Evolutionary conservation across 2,329 filamentous ascomycete genomes (phyloP).

Genomic region (Diaporthe vaccinii): DNA sequence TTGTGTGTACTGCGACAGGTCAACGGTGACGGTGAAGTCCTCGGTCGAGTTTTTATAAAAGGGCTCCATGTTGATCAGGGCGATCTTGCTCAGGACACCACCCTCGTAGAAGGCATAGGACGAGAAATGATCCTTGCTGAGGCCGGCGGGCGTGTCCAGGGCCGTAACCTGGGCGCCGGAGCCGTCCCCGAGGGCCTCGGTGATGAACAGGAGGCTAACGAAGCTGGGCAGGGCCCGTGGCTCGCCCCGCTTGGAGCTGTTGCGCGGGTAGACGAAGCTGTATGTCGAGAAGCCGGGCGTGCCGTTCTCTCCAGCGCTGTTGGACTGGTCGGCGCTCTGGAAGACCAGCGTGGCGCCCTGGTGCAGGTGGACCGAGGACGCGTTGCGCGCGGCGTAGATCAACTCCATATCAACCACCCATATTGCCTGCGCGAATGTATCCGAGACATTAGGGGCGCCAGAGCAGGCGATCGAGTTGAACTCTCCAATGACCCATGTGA

Average conservation of each 20-base stretch:
- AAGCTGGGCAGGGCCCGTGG: constrained; percentile 20
- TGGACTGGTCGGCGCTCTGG: constrained; percentile 19
- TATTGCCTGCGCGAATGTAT: constrained; percentile 56
- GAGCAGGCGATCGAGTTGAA: constrained; percentile 57
- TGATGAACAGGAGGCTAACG: constrained; percentile 27
- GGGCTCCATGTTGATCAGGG: constrained; percentile 11
- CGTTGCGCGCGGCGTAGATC: constrained; percentile 54
- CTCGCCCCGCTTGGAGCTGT: constrained; percentile 23
- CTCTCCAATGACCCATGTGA: constrained; percentile 50
- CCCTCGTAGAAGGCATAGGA: constrained; percentile 23
- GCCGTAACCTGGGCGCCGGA: constrained; percentile 5
- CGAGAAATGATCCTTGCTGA: constrained; percentile 10
- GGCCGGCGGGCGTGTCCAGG: not conserved
- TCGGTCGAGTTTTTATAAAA: constrained; percentile 12
- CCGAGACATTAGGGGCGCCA: constrained; percentile 55
- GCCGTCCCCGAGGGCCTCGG: constrained; percentile 10
- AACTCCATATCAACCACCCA: constrained; percentile 56
- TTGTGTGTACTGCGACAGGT: constrained; percentile 19
- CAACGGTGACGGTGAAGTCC: constrained; percentile 21
- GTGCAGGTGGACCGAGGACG: constrained; percentile 53
- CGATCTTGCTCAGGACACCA: constrained; percentile 5
- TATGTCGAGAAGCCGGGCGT: constrained; percentile 26
- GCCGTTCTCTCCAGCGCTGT: constrained; percentile 22
- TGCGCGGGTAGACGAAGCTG: constrained; percentile 26
- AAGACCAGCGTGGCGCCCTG: constrained; percentile 25